phyloP scores from a whole-genome alignment of 352 stramenopile species.

The Blastocystis sp. region DNA sequence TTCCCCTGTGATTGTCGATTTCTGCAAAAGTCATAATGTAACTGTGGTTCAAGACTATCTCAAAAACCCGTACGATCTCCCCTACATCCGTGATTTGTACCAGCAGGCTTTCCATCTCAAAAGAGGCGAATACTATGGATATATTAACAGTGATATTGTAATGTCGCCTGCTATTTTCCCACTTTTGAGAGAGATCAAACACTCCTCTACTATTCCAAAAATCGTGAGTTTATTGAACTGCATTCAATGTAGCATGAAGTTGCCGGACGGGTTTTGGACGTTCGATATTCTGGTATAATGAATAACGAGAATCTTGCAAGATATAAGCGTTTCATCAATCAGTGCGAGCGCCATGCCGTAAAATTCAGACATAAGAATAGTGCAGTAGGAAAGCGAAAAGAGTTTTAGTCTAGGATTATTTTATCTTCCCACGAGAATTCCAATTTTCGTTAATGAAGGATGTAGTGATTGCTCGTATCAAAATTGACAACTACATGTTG shows the following conservation, averaged over 20 bases:
- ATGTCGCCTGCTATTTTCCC: background rate
- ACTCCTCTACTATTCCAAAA: background rate
- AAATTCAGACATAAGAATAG: background rate
- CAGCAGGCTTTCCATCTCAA: background rate
- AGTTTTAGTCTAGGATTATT: slow-evolving; percentile 23
- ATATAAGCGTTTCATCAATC: background rate
- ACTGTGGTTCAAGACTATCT: slow-evolving; percentile 2
- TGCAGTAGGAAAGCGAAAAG: background rate
- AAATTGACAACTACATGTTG: slow-evolving; percentile 51
- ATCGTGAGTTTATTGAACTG: background rate
- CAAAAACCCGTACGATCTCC: slow-evolving; percentile 15
- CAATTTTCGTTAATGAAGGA: background rate
- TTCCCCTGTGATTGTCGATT: background rate
- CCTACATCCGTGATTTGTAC: slow-evolving; percentile 31
- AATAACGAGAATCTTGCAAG: background rate
- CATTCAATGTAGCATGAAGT: background rate
- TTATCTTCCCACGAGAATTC: slow-evolving; percentile 17
- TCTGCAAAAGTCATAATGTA: background rate
- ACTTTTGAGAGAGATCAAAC: background rate
- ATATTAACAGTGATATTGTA: slow-evolving; percentile 39
- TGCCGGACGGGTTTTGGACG: background rate
- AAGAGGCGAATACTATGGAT: background rate
- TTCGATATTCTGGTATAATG: background rate
- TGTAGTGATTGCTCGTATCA: slow-evolving; percentile 10
- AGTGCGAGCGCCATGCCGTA: background rate